Evolutionary conservation across 2,329 filamentous ascomycete genomes (phyloP).

Genomic region (Fusarium pseudoanthophilum): DNA sequence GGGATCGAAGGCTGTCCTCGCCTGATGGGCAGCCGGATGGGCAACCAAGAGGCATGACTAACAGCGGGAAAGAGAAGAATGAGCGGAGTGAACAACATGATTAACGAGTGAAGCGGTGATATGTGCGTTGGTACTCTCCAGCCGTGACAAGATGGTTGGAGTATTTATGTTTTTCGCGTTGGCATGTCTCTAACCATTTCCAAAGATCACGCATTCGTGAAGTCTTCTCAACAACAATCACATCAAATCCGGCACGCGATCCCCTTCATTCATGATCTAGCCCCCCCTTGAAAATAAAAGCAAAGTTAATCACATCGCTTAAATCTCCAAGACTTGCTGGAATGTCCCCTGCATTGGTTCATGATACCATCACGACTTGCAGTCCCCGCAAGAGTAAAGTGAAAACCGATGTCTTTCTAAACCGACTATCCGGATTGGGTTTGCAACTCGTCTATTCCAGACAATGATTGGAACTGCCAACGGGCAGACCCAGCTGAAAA

Average conservation of each 20-base stretch:
- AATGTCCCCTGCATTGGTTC: background rate
- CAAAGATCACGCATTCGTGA: background rate
- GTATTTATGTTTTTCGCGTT: conserved; percentile 5
- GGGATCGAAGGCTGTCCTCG: background rate
- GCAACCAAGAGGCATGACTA: conserved; percentile 14
- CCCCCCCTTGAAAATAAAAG: background rate
- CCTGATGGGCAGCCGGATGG: conserved; percentile 2
- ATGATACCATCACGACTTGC: background rate
- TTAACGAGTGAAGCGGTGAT: conserved; percentile 17
- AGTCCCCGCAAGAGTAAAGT: rapidly evolving
- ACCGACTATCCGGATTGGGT: background rate
- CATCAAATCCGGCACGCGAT: background rate
- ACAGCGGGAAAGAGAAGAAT: conserved; percentile 10
- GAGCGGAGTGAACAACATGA: conserved; percentile 17
- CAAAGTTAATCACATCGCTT: background rate
- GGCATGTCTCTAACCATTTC: background rate
- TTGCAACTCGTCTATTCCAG: rapidly evolving
- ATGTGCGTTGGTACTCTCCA: background rate
- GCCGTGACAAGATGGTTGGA: background rate
- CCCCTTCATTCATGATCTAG: background rate
- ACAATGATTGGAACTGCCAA: background rate
- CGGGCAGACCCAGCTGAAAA: background rate
- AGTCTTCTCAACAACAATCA: background rate
- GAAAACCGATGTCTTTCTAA: background rate
- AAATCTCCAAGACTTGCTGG: background rate